Base-by-base conservation (phyloP, 495 filamentous ascomycete genomes). In the Hypoxylon trugodes region DNA sequence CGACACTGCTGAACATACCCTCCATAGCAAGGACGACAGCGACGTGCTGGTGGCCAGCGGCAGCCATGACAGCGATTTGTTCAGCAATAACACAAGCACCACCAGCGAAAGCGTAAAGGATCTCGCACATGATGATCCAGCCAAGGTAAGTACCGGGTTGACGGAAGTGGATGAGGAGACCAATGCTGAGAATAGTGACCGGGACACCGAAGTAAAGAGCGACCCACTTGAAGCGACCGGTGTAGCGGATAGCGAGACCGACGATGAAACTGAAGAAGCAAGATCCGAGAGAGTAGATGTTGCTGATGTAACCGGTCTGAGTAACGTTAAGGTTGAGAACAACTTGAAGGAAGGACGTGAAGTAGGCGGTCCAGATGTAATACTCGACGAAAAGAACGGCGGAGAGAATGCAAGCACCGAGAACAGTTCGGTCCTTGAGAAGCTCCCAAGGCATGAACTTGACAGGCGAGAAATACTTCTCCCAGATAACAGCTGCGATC, bases 151-250 rank as follows among this genome's bases (percentile, higher is more conserved):
- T 72, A 26, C 81, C 75, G 2, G 78, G 73, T 51, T 84, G 75
- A 25, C 88, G 84, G 80, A 90, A 90, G 49, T 90, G 77, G 61
- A 93, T 90, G 83, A 92, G 86, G n/a, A 93, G 79, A 2, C 86
- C 89, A 7, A 87, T 80, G 16, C 87, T 89, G 1, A 91, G 80
- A 28, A 89, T 77, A 61, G 82, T 79, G 13, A 91, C 71, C 0
- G 88, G 87, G 0, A 90, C 71, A 7, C 74, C 87, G 65, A 87
- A 83, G 73, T 73, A 85, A 15, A 77, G 54, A 9, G 71, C 66
- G 6, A 76, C 59, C 76, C 76, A 83, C 73, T 84, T 84, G 81
- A 87, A 88, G 42, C 81, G 76, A 41, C 83, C 82, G 18, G 82
- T 84, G 22, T 64, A 78, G 62, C 81, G 83, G 68, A 90, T 82